phyloP scores from a whole-genome alignment of 148 eudicot species.

The Euryodendron excelsum region DNA sequence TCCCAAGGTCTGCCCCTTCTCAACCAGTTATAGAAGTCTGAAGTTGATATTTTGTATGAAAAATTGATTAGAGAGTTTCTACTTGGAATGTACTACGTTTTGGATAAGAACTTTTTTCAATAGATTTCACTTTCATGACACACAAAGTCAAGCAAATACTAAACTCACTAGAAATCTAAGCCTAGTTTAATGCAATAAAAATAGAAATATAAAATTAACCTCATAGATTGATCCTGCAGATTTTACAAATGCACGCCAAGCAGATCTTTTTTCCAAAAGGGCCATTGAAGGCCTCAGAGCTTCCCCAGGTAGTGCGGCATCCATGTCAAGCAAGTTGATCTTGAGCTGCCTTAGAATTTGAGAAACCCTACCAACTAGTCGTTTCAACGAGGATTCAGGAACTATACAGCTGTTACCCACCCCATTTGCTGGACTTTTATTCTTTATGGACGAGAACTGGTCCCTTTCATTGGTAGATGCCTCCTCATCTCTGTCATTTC shows the following conservation, averaged over 20 bases:
- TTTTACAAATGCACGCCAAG: conserved; percentile 52
- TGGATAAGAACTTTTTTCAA: background rate
- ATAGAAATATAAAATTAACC: conserved; percentile 27
- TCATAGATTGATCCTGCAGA: conserved; percentile 49
- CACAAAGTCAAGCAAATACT: background rate
- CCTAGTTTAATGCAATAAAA: background rate
- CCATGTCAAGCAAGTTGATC: conserved; percentile 54
- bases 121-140: background rate
- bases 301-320: conserved; percentile 50
- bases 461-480: conserved; percentile 14
- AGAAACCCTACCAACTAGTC: conserved; percentile 34
- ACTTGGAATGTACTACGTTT: background rate
- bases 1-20: background rate
- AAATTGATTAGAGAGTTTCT: background rate
- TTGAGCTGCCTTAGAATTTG: conserved; percentile 41
- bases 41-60: background rate
- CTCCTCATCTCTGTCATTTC: conserved; percentile 16
- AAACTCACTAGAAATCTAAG: background rate
- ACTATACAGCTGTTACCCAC: conserved; percentile 21
- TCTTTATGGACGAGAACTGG: conserved; percentile 16
- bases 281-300: conserved; percentile 46
- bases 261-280: conserved; percentile 28
- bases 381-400: conserved; percentile 36
- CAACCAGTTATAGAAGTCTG: background rate
- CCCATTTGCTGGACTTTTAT: conserved; percentile 14